Base-by-base conservation (phyloP, 129 eudicot genomes). In the Dittrichia graveolens region DNA sequence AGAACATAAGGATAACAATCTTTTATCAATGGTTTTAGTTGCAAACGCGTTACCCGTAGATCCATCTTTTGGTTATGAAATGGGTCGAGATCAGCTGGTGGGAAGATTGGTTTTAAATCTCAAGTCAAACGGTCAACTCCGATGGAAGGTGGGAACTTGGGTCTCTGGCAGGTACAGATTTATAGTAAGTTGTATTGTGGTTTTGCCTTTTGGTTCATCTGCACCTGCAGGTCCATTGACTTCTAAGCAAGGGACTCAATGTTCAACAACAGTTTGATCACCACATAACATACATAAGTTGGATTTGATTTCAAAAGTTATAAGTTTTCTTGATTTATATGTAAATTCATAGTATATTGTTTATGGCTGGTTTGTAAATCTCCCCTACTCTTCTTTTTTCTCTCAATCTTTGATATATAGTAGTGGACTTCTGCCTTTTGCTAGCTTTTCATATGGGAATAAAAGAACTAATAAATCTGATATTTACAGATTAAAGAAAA, bases 61-160 rank as follows among this genome's bases (percentile, higher is more conserved):
- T 67, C 78, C 92, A 13, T 80, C 90, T 37, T 86, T 88, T 24
- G 78, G 85, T 8, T 88, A 82, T 37, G 92, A 91, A 67, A 83
- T 91, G 60, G 83, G 81, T 7, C 87, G 85, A 5, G 97, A 88
- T 75, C 85, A 86, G 42, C 70, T 80, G 35, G 72, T 18, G 0
- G 97, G 96, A 34, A 80, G 80, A 71, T 46, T 91, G 69, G 84
- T 76, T 8, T 70, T 91, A 38, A 76, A 65, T 65, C 8, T 91
- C 5, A 88, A 91, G 77, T 76, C 81, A 19, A 83, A 84, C 49
- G 97, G 97, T 69, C 59, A 62, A 67, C 81, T 91, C 2, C 69
- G 92, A 61, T 91, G 97, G 97, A 91, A 84, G 70, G 83, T 91
- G 10, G 88, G 90, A 49, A 86, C 78, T 66, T 91, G 95, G 95